Percentiles rank a stretch among this genome's conserved stretches.
Evolutionary conservation across 2,329 filamentous ascomycete genomes (phyloP).

Genomic region (Ustilaginoidea virens): DNA sequence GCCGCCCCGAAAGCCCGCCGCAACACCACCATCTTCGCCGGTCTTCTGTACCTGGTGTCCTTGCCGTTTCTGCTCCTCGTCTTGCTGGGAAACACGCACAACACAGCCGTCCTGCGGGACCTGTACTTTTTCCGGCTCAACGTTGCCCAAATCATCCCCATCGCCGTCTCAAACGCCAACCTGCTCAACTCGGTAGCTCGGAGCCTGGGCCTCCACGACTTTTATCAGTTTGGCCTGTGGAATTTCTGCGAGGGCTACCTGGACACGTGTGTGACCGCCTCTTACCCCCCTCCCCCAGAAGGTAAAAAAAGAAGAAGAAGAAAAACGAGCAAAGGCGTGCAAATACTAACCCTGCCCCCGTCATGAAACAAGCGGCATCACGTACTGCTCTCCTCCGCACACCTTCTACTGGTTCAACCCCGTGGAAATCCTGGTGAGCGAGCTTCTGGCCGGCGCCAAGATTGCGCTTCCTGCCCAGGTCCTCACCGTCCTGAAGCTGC

Average conservation of each 20-base stretch:
- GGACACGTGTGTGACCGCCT: constrained; percentile 29
- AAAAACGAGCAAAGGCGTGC: too few relatives aligned
- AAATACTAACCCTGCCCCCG: constrained; percentile 15
- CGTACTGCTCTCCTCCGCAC: constrained; percentile 54
- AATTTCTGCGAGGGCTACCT: constrained; percentile 80
- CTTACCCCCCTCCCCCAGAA: neutral
- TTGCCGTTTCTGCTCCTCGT: constrained; percentile 68
- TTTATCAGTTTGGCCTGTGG: constrained; percentile 88
- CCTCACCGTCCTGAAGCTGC: constrained; percentile 55
- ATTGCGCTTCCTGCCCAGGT: constrained; percentile 68
- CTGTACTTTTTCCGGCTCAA: constrained; percentile 80
- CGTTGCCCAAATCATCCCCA: constrained; percentile 65
- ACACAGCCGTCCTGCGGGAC: constrained; percentile 43
- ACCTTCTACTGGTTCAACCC: constrained; percentile 85
- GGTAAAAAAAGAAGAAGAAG: too few relatives aligned
- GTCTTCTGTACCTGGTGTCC: constrained; percentile 56
- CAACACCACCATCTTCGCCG: constrained; percentile 48
- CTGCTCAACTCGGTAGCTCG: constrained; percentile 81
- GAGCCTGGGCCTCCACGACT: constrained; percentile 78
- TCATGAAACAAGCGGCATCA: constrained; percentile 43
- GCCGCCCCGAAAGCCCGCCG: constrained; percentile 23
- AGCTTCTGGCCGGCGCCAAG: constrained; percentile 68
- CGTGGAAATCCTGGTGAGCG: constrained; percentile 61
- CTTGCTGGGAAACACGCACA: constrained; percentile 58
- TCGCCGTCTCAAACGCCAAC: constrained; percentile 52